Conservation (phyloP, 805 yeast genomes). For the Nakazawaea siamensis region DNA sequence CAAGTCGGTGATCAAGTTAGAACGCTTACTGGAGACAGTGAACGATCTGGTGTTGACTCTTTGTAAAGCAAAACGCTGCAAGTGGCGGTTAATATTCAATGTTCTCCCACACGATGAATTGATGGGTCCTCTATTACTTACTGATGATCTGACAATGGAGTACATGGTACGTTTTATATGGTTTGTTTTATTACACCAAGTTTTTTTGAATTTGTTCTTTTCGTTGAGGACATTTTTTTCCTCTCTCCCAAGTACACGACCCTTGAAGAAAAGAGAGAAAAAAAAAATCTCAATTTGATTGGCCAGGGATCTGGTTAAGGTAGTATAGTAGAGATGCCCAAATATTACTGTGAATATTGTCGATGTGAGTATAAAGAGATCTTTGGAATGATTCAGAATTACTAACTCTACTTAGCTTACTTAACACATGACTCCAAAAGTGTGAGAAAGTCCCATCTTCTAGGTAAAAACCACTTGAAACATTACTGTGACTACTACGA, state of each 20-base stretch:
- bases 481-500: conserved; percentile 72
- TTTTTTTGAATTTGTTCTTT: neutral
- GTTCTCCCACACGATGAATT: no score
- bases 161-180: conserved; percentile 5
- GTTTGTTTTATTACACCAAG: conserved; percentile 1
- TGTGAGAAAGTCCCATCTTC: conserved; percentile 72
- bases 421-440: conserved; percentile 85
- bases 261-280: no score
- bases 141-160: conserved; percentile 12
- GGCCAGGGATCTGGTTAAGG: conserved; percentile 1
- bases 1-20: conserved; percentile 69
- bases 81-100: neutral
- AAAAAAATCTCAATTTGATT: no score
- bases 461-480: conserved; percentile 69
- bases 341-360: conserved; percentile 81
- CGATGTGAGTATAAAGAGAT: conserved; percentile 29
- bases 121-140: no score
- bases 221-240: neutral
- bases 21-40: conserved; percentile 25
- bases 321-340: conserved; percentile 32
- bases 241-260: neutral
- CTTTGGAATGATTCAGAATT: neutral
- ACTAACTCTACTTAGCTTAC: conserved; percentile 31
- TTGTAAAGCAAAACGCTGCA: conserved; percentile 15
- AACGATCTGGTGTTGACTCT: conserved; percentile 25